Conservation (phyloP, 441 rosid species). For the Flueggea neowawraea region DNA sequence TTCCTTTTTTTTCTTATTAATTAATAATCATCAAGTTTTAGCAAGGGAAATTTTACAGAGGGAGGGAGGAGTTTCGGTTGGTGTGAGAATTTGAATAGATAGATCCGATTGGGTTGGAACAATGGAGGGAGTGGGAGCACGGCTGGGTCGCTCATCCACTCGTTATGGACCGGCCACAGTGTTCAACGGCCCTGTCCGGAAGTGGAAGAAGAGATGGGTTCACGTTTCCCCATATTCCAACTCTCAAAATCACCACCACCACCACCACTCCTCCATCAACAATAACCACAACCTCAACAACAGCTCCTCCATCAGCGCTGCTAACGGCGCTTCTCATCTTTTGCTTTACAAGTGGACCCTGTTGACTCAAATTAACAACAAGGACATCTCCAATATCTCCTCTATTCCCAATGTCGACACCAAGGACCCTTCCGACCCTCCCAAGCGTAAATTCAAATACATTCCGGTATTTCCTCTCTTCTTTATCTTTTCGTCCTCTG, state of each 20-base stretch:
- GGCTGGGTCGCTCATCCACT: conserved; percentile 92
- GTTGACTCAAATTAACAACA: conserved; percentile 41
- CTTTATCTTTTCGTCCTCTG: neutral
- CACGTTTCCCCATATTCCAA: conserved; percentile 46
- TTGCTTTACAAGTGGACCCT: conserved; percentile 89
- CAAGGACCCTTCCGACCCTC: conserved; percentile 40
- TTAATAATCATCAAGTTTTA: no score
- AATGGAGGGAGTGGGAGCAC: conserved; percentile 98
- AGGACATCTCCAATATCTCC: neutral
- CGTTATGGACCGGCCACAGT: conserved; percentile 95
- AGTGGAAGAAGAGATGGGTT: conserved; percentile 98
- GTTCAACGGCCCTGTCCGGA: conserved; percentile 93
- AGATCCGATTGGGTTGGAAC: no score
- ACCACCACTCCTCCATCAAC: conserved; percentile 12
- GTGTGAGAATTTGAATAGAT: no score
- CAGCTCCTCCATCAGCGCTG: conserved; percentile 23
- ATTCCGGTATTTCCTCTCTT: conserved; percentile 46
- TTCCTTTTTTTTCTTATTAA: no score
- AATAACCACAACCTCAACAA: conserved; percentile 20
- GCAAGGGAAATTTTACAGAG: no score
- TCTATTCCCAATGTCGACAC: conserved; percentile 11
- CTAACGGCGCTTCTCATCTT: conserved; percentile 51
- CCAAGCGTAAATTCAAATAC: conserved; percentile 72
- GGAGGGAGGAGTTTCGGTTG: no score
- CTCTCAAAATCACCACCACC: conserved; percentile 23